Base-by-base conservation (phyloP, 106 monocot species). In the Agapanthus africanus region DNA sequence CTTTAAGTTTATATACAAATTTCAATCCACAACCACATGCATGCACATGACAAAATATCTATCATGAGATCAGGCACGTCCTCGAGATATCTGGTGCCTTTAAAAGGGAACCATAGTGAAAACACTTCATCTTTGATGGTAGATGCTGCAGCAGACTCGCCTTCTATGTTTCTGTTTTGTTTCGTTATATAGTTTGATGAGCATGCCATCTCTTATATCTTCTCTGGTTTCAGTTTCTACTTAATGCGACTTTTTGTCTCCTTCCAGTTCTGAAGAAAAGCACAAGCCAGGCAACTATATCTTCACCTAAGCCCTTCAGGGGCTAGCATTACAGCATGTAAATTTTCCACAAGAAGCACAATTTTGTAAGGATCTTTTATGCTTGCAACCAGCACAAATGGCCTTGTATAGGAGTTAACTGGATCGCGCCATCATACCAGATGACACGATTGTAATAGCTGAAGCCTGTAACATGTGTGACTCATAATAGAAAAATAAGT, bases 381-480 rank as follows among this genome's bases (percentile, higher is more conserved):
- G n/a, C n/a, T n/a, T n/a, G n/a, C n/a, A n/a, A n/a, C n/a, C n/a
- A 19, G 27, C 11, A 32, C 7, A n/a, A 21, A n/a, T 25, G 10
- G 61, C 16, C 42, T 33, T 34, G 18, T 62, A 27, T 62, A 44
- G n/a, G 33, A 41, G 42, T n/a, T 30, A 30, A 9, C 40, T 59
- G 13, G 32, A 8, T 4, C 25, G 47, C 30, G 38, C 14, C 71
- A 51, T 11, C 18, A 63, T 50, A 49, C 13, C 62, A 26, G 7
- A 34, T 18, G 25, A 37, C 63, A 50, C 7, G 14, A 28, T 41
- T 62, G 59, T 14, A 36, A 13, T 3, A 28, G 46, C 49, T 30
- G 54, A 49, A 59, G 35, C 30, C 40, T 76, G 76, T 76, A 76
- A 49, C 34, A 65, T 67, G 44, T 42, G 54, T 69, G 36, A 67